Conservation (phyloP, 2,329 filamentous ascomycete species). For the Exophiala xenobiotica region DNA sequence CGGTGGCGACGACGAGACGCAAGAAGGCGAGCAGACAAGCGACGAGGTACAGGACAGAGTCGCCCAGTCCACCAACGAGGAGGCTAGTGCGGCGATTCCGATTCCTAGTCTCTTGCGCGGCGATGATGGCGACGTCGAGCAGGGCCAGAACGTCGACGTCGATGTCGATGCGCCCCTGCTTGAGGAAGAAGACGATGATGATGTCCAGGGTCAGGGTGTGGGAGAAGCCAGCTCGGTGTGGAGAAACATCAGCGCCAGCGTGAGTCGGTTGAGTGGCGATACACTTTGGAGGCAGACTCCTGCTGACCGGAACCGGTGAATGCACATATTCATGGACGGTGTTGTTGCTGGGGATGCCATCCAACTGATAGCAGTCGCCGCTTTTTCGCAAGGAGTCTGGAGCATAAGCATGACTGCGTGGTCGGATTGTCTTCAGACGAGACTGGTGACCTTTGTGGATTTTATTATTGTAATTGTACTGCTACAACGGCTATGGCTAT, state of each 20-base stretch:
- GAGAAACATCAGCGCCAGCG: conserved; percentile 45
- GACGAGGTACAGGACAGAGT: conserved; percentile 48
- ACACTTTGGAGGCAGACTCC: conserved; percentile 34
- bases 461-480: too few species aligned
- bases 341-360: too few species aligned
- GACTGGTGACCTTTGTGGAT: too few species aligned
- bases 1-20: conserved; percentile 13
- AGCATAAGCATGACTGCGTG: too few species aligned
- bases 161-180: conserved; percentile 37
- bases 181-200: conserved; percentile 27
- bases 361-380: too few species aligned
- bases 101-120: conserved; percentile 41
- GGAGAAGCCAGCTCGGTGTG: conserved; percentile 40
- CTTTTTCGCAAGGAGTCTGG: too few species aligned
- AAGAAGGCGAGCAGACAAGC: conserved; percentile 43
- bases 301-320: conserved; percentile 29
- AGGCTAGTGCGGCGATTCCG: conserved; percentile 52
- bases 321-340: too few species aligned
- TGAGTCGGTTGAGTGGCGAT: conserved; percentile 48
- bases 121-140: conserved; percentile 45
- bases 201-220: conserved; percentile 26
- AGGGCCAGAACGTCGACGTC: conserved; percentile 37
- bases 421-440: too few species aligned
- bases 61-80: conserved; percentile 46
- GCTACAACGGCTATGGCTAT: too few species aligned